phyloP scores from a whole-genome alignment of 345 rosid species.

The Nephelium lappaceum region DNA sequence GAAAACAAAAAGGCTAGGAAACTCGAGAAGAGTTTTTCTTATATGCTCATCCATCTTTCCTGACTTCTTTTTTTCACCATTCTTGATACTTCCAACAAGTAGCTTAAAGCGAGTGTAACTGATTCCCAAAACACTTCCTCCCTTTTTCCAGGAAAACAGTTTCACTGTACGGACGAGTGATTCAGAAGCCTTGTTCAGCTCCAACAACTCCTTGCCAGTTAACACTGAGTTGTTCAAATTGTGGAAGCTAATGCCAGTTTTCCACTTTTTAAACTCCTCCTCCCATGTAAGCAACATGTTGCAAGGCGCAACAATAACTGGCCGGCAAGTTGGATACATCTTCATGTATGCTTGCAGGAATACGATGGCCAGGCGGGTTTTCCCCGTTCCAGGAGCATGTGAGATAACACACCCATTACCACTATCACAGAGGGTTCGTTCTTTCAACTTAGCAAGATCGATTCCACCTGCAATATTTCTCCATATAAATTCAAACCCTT shows the following conservation, averaged over 20 bases:
- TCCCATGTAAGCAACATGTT: constrained; percentile 85
- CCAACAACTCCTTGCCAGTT: constrained; percentile 39
- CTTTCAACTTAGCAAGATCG: constrained; percentile 45
- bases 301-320: constrained; percentile 73
- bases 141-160: constrained; percentile 61
- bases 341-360: constrained; percentile 60
- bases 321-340: constrained; percentile 54
- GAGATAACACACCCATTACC: constrained; percentile 75
- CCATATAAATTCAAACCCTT: constrained; percentile 88
- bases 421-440: constrained; percentile 25
- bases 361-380: constrained; percentile 68
- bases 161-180: constrained; percentile 49
- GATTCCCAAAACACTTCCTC: constrained; percentile 55
- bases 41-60: constrained; percentile 25
- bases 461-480: constrained; percentile 66
- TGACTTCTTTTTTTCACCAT: constrained; percentile 4
- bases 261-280: constrained; percentile 76
- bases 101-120: constrained; percentile 63
- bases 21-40: constrained; percentile 48
- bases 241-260: constrained; percentile 53
- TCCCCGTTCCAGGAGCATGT: constrained; percentile 90
- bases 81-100: constrained; percentile 46
- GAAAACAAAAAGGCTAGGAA: constrained; percentile 59
- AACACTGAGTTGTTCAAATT: constrained; percentile 54
- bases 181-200: not conserved